A percentile compares a stretch with the other conserved stretches of the same genome.
These are phyloP conservation scores for Syzygium oleosum DNA, from an alignment of 345 rosid species.

Conservation along the genomic window DNA sequence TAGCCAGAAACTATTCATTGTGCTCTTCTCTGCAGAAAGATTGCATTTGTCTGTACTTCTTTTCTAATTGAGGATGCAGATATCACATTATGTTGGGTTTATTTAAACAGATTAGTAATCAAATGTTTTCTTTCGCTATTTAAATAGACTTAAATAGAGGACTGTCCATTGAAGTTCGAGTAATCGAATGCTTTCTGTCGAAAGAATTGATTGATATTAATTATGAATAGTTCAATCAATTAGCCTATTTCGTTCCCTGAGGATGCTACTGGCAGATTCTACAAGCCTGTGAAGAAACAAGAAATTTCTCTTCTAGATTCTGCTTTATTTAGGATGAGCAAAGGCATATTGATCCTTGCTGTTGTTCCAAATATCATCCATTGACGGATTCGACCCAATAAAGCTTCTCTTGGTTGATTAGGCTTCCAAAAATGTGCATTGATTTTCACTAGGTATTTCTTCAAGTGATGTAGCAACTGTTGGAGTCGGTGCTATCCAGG, in stretches of 20 bases:
- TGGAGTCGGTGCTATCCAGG: conserved; percentile 85
- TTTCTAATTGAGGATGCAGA: background rate
- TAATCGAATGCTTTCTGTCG: background rate
- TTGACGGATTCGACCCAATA: background rate
- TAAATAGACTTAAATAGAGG: background rate
- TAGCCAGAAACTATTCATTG: background rate
- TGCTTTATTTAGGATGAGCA: background rate
- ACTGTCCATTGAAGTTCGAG: background rate
- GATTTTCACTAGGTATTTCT: conserved; percentile 43
- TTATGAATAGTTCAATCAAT: background rate
- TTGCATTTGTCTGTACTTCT: background rate
- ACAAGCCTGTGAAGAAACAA: background rate
- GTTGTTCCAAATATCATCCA: background rate
- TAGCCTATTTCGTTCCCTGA: background rate
- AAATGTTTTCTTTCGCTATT: background rate
- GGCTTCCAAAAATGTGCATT: background rate
- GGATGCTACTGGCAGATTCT: background rate
- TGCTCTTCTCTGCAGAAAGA: background rate
- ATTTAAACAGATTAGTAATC: background rate
- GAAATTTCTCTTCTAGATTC: background rate
- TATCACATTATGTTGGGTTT: background rate
- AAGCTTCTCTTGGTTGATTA: background rate
- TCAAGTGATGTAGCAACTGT: conserved; percentile 65
- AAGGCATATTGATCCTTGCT: background rate
- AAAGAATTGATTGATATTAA: background rate